A percentile compares a stretch with the other conserved stretches of the same genome.
phyloP scores from a whole-genome alignment of 129 eudicot genomes.

The Erigeron canadensis region DNA sequence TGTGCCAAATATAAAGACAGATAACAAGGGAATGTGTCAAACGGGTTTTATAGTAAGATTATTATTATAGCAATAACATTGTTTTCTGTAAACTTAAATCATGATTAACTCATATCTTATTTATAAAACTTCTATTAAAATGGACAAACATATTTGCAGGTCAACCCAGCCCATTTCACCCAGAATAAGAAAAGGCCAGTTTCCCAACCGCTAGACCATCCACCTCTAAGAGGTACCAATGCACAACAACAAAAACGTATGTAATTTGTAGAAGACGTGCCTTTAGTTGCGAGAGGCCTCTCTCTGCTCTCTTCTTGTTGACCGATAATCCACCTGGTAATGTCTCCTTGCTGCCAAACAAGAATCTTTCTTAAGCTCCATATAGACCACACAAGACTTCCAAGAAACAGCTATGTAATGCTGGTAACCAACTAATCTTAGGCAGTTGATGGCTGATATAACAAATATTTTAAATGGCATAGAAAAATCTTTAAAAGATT shows the following conservation, averaged over 20 bases:
- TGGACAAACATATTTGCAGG: no score
- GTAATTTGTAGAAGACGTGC: constrained; percentile 29
- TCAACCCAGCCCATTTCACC: no score
- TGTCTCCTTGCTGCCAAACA: constrained; percentile 87
- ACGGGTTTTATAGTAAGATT: no score
- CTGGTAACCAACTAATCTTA: constrained; percentile 9
- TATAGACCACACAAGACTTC: background rate
- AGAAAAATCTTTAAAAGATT: background rate
- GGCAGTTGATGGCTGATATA: background rate
- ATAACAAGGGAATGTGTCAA: no score
- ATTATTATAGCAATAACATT: no score
- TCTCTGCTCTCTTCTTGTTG: constrained; percentile 86
- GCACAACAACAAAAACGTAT: background rate
- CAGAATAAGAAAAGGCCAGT: no score
- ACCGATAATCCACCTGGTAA: constrained; percentile 86
- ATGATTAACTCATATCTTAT: no score
- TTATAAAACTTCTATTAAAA: no score
- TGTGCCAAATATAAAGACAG: no score
- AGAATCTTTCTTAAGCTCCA: background rate
- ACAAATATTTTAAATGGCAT: background rate
- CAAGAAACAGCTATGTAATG: background rate
- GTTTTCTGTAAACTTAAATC: no score
- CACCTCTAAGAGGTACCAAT: background rate
- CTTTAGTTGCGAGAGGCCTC: constrained; percentile 78
- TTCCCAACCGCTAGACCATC: no score